Conservation (phyloP, 306 rosid species). For the Casuarina glauca region DNA sequence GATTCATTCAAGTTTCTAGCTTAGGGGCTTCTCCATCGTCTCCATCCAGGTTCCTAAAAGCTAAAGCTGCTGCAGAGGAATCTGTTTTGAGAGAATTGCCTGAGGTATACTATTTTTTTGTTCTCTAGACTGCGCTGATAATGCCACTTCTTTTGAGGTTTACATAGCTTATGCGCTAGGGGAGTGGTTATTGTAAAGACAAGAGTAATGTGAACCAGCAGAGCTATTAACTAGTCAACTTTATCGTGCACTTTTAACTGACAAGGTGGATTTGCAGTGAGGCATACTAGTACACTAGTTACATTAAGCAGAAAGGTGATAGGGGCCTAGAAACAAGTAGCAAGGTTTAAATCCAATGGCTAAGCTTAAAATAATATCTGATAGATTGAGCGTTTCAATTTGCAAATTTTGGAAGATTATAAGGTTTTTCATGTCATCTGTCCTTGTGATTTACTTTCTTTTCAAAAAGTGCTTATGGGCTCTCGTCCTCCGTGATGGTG, state of each 20-base stretch:
- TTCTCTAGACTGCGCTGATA: constrained; percentile 7
- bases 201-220: neutral
- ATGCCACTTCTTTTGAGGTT: constrained; percentile 17
- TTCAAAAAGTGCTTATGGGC: neutral
- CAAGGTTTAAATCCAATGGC: neutral
- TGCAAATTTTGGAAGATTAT: neutral
- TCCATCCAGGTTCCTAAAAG: constrained; percentile 73
- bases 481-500: neutral
- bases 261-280: constrained; percentile 12
- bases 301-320: constrained; percentile 2
- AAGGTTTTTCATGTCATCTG: neutral
- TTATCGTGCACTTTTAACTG: constrained; percentile 19
- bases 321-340: constrained; percentile 6
- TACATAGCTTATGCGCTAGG: neutral
- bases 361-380: neutral
- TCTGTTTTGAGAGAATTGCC: constrained; percentile 77
- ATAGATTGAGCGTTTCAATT: neutral
- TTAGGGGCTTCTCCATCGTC: constrained; percentile 92
- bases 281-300: neutral
- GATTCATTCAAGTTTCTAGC: constrained; percentile 89
- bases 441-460: neutral
- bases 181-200: constrained; percentile 4
- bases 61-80: constrained; percentile 93
- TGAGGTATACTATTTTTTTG: constrained; percentile 53
- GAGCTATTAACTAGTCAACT: constrained; percentile 2